phyloP scores from a whole-genome alignment of 495 filamentous ascomycete species.

The Xylaria telfairii region DNA sequence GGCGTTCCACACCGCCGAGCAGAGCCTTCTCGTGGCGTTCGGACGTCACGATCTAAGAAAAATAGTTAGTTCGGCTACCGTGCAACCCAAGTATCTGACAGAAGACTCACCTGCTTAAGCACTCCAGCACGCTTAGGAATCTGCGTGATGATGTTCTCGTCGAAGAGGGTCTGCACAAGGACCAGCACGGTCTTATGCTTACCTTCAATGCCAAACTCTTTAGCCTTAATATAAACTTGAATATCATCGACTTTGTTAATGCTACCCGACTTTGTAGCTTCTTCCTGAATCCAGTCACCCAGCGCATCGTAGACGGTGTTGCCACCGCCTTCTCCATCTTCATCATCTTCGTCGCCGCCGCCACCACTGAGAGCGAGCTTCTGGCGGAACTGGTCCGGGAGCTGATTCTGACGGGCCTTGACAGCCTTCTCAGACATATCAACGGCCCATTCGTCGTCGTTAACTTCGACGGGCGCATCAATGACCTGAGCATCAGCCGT shows the following conservation, averaged over 20 bases:
- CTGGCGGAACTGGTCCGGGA: slow-evolving; percentile 89
- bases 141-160: slow-evolving; percentile 83
- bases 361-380: slow-evolving; percentile 84
- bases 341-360: slow-evolving; percentile 77
- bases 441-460: slow-evolving; percentile 92
- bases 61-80: slow-evolving; percentile 40
- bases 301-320: slow-evolving; percentile 88
- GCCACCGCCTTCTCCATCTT: slow-evolving; percentile 76
- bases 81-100: neutral
- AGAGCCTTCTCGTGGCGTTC: slow-evolving; percentile 96
- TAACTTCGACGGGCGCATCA: slow-evolving; percentile 65
- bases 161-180: slow-evolving; percentile 91
- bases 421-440: slow-evolving; percentile 95
- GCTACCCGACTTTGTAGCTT: slow-evolving; percentile 73
- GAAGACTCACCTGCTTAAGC: slow-evolving; percentile 73
- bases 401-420: slow-evolving; percentile 87
- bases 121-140: slow-evolving; percentile 79
- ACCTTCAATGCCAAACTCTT: slow-evolving; percentile 90
- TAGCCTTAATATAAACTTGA: slow-evolving; percentile 93
- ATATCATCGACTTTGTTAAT: slow-evolving; percentile 80
- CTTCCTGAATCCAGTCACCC: slow-evolving; percentile 86
- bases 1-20: slow-evolving; percentile 95
- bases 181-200: slow-evolving; percentile 95
- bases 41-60: slow-evolving; percentile 74
- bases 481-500: slow-evolving; percentile 81